Conservation (phyloP, 2,329 filamentous ascomycete genomes). For the Ramichloridium luteum region DNA sequence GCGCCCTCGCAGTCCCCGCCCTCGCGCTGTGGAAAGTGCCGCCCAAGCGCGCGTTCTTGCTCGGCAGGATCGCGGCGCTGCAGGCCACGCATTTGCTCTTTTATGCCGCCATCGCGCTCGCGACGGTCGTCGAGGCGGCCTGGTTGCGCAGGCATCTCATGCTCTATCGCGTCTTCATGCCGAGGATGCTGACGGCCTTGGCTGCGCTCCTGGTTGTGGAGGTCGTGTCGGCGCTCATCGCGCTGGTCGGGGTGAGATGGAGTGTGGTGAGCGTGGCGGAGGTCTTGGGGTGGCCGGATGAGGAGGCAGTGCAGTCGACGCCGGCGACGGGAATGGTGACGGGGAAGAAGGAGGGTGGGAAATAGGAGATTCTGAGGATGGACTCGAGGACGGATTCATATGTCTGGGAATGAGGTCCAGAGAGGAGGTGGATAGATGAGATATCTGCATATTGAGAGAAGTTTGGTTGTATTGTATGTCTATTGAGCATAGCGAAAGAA, state of each 20-base stretch:
- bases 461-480: no score
- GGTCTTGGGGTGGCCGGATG: constrained; percentile 64
- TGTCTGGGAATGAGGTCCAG: no score
- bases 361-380: no score
- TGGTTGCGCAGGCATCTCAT: constrained; percentile 84
- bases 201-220: constrained; percentile 64
- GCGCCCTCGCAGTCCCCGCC: constrained; percentile 66
- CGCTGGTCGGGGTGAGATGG: constrained; percentile 60
- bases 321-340: neutral
- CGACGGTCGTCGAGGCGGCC: constrained; percentile 83
- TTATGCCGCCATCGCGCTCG: constrained; percentile 69
- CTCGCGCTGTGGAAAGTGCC: constrained; percentile 81
- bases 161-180: constrained; percentile 89
- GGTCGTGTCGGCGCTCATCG: constrained; percentile 56
- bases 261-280: constrained; percentile 71
- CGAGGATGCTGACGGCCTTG: constrained; percentile 76
- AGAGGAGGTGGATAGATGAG: no score
- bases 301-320: neutral
- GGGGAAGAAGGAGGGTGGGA: neutral
- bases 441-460: no score
- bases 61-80: constrained; percentile 59
- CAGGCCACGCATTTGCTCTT: constrained; percentile 67
- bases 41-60: constrained; percentile 50
- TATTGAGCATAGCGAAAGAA: no score
- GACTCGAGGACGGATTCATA: no score